These are phyloP conservation scores for Mikania micrantha DNA, from an alignment of 129 eudicot genomes.

Conservation along the genomic window DNA sequence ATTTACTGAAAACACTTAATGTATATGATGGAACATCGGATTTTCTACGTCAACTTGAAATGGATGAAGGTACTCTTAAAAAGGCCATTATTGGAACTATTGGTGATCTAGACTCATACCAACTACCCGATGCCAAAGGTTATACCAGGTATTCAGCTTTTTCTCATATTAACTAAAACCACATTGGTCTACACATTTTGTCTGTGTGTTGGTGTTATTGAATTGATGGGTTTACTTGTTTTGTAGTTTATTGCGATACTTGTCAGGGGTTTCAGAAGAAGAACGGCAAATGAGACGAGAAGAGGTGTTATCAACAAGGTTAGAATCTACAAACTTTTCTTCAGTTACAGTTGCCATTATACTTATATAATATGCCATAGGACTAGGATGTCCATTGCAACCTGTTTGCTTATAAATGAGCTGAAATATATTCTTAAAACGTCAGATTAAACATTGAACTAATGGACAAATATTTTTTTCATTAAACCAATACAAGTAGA, in stretches of 20 bases:
- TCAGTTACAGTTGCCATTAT: background rate
- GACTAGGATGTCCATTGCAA: background rate
- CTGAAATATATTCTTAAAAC: background rate
- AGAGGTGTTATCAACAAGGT: conserved; percentile 82
- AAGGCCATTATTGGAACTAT: conserved; percentile 84
- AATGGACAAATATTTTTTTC: background rate
- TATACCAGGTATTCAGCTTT: conserved; percentile 55
- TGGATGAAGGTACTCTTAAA: conserved; percentile 66
- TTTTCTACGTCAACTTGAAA: conserved; percentile 56
- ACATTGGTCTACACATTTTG: background rate
- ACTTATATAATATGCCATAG: background rate
- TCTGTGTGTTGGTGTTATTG: background rate
- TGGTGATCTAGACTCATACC: conserved; percentile 74
- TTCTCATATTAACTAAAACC: background rate
- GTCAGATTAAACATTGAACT: background rate
- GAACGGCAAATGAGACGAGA: conserved; percentile 68
- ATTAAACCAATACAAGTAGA: too few species aligned
- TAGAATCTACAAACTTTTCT: background rate
- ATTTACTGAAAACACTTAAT: conserved; percentile 77
- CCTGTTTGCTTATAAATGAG: background rate
- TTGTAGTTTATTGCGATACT: conserved; percentile 61
- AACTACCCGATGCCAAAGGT: conserved; percentile 83
- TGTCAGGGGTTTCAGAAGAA: conserved; percentile 67
- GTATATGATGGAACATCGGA: conserved; percentile 72
- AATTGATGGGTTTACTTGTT: background rate